Base-by-base conservation (phyloP, 2,329 filamentous ascomycete species). In the Orbilia brochopaga region DNA sequence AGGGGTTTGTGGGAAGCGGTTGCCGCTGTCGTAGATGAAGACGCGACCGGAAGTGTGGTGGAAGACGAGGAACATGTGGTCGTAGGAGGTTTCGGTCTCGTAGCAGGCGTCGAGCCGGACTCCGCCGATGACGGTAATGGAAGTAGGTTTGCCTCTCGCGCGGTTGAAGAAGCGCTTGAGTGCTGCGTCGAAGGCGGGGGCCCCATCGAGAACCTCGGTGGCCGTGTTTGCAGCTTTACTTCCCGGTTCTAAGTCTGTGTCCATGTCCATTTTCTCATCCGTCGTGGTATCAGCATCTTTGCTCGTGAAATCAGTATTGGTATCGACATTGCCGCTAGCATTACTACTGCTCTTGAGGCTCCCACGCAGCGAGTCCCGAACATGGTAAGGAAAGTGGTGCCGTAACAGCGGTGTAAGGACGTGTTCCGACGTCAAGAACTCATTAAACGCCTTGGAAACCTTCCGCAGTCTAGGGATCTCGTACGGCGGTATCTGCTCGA, bases 11-110 rank as follows among this genome's bases (percentile, higher is more conserved):
- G 67, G 67, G 44, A 72, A 72, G 1, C 67, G 60, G 51, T 72
- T 72, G 21, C 67, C 67, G 35, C 67, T 72, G 44, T 72, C 67
- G 44, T 72, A 72, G 50, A 72, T 72, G 50, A 72, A 72, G 3
- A 72, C 67, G 23, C 44, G 51, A 17, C 67, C 67, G 10, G 55
- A 65, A n/a, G 55, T 50, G 48, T 72, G 67, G 42, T 72, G 67
- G 60, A 72, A 72, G 13, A 72, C 67, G 10, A 72, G 60, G 40
- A 72, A 72, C 67, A 72, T 72, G 35, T 72, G 67, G 53, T 72
- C 67, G 42, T 72, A 72, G 17, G 67, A 72, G 11, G 67, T 72
- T 57, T 72, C 67, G 23, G 67, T 72, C 48, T 72, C 67, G 13
- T 65, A 72, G 42, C 67, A 72, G n/a, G 67, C 67, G 46, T 72